Conservation (phyloP, 306 rosid genomes). For the Vigna hirtella region DNA sequence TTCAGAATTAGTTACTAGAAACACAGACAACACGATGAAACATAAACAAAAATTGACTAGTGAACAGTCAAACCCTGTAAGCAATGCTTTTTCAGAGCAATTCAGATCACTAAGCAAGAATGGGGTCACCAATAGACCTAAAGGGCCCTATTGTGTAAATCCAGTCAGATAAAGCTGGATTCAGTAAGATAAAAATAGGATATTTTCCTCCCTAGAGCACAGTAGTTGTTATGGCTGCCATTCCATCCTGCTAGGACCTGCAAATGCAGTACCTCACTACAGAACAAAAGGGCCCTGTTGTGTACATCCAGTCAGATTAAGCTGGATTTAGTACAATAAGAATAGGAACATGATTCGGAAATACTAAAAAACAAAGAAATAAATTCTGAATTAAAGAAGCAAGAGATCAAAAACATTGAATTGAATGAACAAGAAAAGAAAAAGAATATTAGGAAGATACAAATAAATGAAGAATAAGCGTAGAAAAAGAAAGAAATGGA, state of each 20-base stretch:
- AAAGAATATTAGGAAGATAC: too few species aligned
- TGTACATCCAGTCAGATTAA: too few species aligned
- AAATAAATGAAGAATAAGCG: neutral
- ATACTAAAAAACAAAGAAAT: too few species aligned
- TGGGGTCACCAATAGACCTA: slow-evolving; percentile 1
- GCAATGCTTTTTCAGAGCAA: neutral
- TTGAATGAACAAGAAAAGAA: too few species aligned
- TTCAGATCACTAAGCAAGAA: neutral
- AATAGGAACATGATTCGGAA: too few species aligned
- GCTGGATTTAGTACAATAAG: too few species aligned
- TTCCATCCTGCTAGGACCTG: neutral
- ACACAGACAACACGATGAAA: neutral
- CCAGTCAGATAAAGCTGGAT: neutral
- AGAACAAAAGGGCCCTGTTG: too few species aligned
- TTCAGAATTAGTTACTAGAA: neutral
- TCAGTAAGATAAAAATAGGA: neutral
- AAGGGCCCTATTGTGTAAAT: neutral
- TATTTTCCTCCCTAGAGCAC: neutral
- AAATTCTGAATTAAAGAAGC: too few species aligned
- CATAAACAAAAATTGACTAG: neutral
- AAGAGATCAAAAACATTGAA: too few species aligned
- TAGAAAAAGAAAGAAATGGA: neutral
- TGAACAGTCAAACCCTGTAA: neutral
- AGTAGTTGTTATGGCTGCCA: neutral
- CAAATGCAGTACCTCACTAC: neutral